Evolutionary conservation across 345 rosid species (phyloP), one percentile per base, ranked within the genome.

Genomic region (Bruguiera parviflora): DNA sequence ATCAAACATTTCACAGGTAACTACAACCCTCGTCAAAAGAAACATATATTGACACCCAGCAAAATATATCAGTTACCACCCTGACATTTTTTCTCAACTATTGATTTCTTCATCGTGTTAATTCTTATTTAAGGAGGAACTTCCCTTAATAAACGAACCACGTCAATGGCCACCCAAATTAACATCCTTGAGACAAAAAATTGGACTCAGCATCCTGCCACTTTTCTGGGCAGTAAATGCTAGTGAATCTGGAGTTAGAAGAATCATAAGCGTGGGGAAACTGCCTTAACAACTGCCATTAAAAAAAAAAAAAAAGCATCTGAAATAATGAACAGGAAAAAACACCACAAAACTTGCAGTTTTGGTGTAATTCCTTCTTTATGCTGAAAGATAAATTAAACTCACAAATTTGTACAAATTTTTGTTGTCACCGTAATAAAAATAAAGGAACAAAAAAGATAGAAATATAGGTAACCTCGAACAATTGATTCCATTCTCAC

Each of bases 101-200:
- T 69, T 58, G 53, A 55, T 73, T 58, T 72, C 72, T 43, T 74
- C 81, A 72, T 78, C 80, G 65, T 81, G 85, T 78, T 55, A 81
- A 63, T 68, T 71, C 53, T 87, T 89, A 20, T 68, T 74, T 18
- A 84, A 71, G 75, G 93, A 71, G 75, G 93, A 70, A 73, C 80
- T 74, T 65, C 75, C 84, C 68, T 83, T 83, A 67, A 88, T 82
- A 70, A 86, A 71, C 8, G 97, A 80, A 35, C 87, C 92, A 28
- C 85, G 80, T 8, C 84, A 79, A 61, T 87, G 90, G 58, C 96
- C 92, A 33, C 96, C 92, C 16, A 85, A 88, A 53, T 88, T 84
- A 58, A 84, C 90, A 64, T 90, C 92, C 80, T 87, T 92, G 27
- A 96, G 82, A 46, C 96, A 87, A 68, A 81, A 79, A 75, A 96